Conservation (phyloP, 2,329 filamentous ascomycete species). For the Metarhizium sp. region DNA sequence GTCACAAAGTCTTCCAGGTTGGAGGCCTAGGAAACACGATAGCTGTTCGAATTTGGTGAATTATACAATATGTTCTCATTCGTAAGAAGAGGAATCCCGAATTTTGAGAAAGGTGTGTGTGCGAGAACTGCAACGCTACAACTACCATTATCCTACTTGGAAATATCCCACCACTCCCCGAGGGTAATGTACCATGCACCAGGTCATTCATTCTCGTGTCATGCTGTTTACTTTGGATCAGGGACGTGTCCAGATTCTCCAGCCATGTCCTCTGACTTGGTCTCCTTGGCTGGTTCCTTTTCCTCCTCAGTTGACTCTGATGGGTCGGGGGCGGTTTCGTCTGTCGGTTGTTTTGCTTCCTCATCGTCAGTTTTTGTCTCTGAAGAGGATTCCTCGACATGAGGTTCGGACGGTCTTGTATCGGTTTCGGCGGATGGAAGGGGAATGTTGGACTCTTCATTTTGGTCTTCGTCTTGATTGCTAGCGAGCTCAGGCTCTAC, state of each 20-base stretch:
- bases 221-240: conserved; percentile 3
- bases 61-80: neutral
- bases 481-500: conserved; percentile 1
- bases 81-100: neutral
- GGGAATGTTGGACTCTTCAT: neutral
- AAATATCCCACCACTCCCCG: neutral
- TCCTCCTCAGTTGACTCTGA: neutral
- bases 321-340: neutral
- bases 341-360: neutral
- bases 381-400: neutral
- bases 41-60: neutral
- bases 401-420: neutral
- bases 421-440: neutral
- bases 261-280: conserved; percentile 4
- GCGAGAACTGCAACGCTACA: neutral
- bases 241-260: conserved; percentile 2
- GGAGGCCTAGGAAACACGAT: neutral
- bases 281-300: neutral
- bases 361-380: neutral
- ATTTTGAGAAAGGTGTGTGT: no score
- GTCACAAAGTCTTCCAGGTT: neutral
- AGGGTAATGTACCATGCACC: neutral
- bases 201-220: neutral
- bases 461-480: neutral
- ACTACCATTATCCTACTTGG: neutral